Evolutionary conservation across 2,329 filamentous ascomycete genomes (phyloP), one percentile per base, ranked within the genome.

Genomic region (Alternaria arborescens): DNA sequence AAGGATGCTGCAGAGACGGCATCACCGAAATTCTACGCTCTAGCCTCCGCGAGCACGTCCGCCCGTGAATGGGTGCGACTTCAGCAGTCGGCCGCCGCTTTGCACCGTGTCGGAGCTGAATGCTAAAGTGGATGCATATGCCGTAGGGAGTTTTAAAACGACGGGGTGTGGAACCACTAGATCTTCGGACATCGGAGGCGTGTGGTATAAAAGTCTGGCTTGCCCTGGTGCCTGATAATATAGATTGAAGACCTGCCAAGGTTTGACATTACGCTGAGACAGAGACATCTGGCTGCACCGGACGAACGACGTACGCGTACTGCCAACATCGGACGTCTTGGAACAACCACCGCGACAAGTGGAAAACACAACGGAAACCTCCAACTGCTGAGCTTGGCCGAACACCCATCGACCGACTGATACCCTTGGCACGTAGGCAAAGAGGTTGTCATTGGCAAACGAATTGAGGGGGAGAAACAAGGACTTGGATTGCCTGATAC

Each of bases 81-180:
- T 51, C 20, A 57, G 41, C 47, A 22, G 26, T 51, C 41, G 32
- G 34, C 36, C 52, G 36, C 24, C 52, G 38, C 30, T 30, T 30
- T 36, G 32, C 22, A 47, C 36, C 32, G 43, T 38, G 38, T 40
- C 58, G 58, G 58, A 52, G 47, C 53, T 40, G 24, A 60, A n/a
- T 57, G 47, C 58, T 44, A 28, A 14, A 52, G 52, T n/a, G 38
- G n/a, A 46, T 48, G 24, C 26, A 41, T 20, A 24, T 46, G n/a
- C 57, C 57, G 52, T 51, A 14, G 11, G 18, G 30, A 22, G 11
- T 43, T 44, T 11, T 44, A 43, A n/a, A 18, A 8, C 18, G 26
- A 44, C 24, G 24, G 12, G 8, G 20, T 36, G 14, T 42, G 36
- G 10, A 30, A 47, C 28, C 34, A 41, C 34, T 50, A 38, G 32